Conservation (phyloP, 192 early-diverging fungal genomes). For the Backusella macrospora region DNA sequence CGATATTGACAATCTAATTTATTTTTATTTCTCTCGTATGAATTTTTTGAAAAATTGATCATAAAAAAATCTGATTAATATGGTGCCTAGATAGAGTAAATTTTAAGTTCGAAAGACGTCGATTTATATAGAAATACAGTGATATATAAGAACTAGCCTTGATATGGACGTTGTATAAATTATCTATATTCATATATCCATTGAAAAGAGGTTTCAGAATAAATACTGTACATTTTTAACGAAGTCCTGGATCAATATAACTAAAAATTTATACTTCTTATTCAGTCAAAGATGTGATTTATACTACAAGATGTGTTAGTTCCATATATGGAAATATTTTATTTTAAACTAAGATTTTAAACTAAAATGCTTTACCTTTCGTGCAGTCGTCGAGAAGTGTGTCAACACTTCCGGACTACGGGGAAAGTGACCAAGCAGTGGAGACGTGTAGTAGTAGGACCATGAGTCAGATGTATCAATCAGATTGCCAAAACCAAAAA, state of each 20-base stretch:
- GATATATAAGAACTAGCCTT: too few species aligned
- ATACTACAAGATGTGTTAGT: too few species aligned
- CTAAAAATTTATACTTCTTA: neutral
- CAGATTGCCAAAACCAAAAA: too few species aligned
- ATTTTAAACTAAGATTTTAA: too few species aligned
- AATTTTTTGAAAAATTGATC: neutral
- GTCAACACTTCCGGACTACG: too few species aligned
- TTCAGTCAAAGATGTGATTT: neutral
- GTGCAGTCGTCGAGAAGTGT: too few species aligned
- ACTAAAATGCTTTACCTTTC: too few species aligned
- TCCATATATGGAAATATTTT: too few species aligned
- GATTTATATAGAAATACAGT: neutral
- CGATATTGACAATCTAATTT: neutral
- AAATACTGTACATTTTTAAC: neutral
- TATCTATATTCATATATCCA: neutral
- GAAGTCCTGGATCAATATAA: neutral
- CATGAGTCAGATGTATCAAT: too few species aligned
- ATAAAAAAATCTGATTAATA: neutral
- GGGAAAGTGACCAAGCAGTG: too few species aligned
- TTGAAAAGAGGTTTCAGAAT: neutral
- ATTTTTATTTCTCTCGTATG: neutral
- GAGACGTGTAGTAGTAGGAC: too few species aligned
- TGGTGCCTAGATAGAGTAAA: neutral
- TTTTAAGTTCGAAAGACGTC: neutral
- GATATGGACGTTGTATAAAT: too few species aligned